Conservation (phyloP, 176 grass and related monocot genomes). For the Bolboschoenus planiculmis region DNA sequence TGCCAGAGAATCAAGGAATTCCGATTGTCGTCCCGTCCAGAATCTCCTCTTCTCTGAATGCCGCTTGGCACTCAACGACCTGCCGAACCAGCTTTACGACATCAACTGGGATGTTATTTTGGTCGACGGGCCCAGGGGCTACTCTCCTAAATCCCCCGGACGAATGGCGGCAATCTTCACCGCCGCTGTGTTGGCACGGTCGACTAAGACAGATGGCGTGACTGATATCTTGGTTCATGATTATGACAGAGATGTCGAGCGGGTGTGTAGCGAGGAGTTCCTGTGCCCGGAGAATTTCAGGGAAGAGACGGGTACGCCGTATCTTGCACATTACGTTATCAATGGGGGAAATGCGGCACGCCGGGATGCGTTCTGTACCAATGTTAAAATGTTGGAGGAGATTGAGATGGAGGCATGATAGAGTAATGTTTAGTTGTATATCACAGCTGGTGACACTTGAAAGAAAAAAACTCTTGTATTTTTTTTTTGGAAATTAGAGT, state of each 20-base stretch:
- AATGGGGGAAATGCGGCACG: constrained; percentile 26
- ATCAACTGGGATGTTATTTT: constrained; percentile 86
- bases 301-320: constrained; percentile 28
- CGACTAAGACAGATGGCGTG: constrained; percentile 21
- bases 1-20: constrained; percentile 29
- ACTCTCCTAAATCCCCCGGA: constrained; percentile 56
- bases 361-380: constrained; percentile 48
- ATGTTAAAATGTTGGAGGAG: not conserved
- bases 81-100: constrained; percentile 89
- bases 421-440: not conserved
- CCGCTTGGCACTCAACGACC: constrained; percentile 86
- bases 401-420: not conserved
- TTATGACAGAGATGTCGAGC: constrained; percentile 77
- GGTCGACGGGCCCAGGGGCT: constrained; percentile 86
- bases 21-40: constrained; percentile 80
- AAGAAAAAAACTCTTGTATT: not conserved
- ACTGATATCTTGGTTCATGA: constrained; percentile 91
- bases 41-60: constrained; percentile 97
- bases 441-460: not conserved
- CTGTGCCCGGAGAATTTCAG: constrained; percentile 68
- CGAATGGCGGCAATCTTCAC: constrained; percentile 90
- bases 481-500: constrained; percentile 10
- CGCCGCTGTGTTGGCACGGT: constrained; percentile 67
- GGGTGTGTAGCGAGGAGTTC: constrained; percentile 67
- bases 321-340: constrained; percentile 72